phyloP scores from a whole-genome alignment of 257 asterid species.

The Fraxinus cuspidata region DNA sequence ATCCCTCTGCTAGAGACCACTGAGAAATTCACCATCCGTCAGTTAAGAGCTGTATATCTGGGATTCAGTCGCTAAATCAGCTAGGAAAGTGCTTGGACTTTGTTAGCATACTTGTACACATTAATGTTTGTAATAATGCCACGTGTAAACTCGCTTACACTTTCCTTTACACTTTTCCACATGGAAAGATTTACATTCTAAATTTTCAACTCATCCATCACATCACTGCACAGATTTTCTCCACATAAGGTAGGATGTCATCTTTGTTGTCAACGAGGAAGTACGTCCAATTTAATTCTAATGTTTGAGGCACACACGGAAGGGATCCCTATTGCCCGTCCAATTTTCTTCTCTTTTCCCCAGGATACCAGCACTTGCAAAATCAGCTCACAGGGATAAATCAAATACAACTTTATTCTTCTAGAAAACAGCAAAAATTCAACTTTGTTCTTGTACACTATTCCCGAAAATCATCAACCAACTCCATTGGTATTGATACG shows the following conservation, averaged over 20 bases:
- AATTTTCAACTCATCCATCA: too few relatives aligned
- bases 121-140: not conserved
- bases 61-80: slow-evolving; percentile 64
- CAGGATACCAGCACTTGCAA: slow-evolving; percentile 40
- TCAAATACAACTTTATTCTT: too few relatives aligned
- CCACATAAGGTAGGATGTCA: too few relatives aligned
- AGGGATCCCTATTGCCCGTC: slow-evolving; percentile 62
- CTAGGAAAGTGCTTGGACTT: slow-evolving; percentile 52
- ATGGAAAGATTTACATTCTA: too few relatives aligned
- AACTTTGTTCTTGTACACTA: too few relatives aligned
- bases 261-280: too few relatives aligned
- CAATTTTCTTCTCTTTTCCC: slow-evolving; percentile 67
- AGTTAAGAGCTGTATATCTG: slow-evolving; percentile 52
- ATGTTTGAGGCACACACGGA: slow-evolving; percentile 56
- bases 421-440: too few relatives aligned
- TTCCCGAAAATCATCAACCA: not conserved
- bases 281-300: not conserved
- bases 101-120: slow-evolving; percentile 65
- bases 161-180: too few relatives aligned
- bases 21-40: slow-evolving; percentile 27
- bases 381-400: slow-evolving; percentile 46
- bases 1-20: slow-evolving; percentile 71
- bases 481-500: not conserved
- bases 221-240: too few relatives aligned
- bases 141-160: too few relatives aligned